Evolutionary conservation across 805 yeast species (phyloP), one percentile per base, ranked within the genome.

Genomic region (Barnettozyma siamensis): DNA sequence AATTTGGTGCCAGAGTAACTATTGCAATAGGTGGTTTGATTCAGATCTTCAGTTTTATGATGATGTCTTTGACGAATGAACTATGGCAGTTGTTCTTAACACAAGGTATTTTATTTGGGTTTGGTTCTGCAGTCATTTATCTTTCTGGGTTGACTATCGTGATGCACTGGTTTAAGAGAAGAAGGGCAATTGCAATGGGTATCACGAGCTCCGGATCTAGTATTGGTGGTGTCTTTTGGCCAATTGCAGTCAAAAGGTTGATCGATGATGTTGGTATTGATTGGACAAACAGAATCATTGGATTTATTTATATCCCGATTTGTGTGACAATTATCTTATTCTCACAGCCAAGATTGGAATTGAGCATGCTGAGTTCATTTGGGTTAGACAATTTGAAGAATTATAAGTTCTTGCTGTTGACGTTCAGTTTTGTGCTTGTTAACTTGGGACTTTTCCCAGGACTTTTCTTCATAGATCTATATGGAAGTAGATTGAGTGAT

Each of bases 21-120:
- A 50, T 71, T 2, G 47, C 59, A 2, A 21, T 66, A 6, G 84
- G 83, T 1, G 64, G 73, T 10, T 31, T 63, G 1, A 48, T 74
- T 28, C 69, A 70, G 50, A 60, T 70, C 19, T 58, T 67, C 7
- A 72, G 75, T 2, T 57, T 71, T 31, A 64, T 75, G 51, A 52
- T 73, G 53, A 70, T 75, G 6, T 69, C 76, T 2, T 62, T 70
- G 5, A 33, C 35, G 3, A 33, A 33, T 23, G 28, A 33, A 10
- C 16, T 33, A 33, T 33, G 35, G 35, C 78, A 76, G 45, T 48
- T 76, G 11, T 72, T 64, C 51, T 54, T 75, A 41, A 67, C 78
- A 7, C 80, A 76, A 53, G 81, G 81, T 2, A 48, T 75, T 4
- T 49, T 73, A 18, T 66, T 67, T 39, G 80, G 80, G 3, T 40